phyloP scores from a whole-genome alignment of 331 rosid species.

The Malus hybrid region DNA sequence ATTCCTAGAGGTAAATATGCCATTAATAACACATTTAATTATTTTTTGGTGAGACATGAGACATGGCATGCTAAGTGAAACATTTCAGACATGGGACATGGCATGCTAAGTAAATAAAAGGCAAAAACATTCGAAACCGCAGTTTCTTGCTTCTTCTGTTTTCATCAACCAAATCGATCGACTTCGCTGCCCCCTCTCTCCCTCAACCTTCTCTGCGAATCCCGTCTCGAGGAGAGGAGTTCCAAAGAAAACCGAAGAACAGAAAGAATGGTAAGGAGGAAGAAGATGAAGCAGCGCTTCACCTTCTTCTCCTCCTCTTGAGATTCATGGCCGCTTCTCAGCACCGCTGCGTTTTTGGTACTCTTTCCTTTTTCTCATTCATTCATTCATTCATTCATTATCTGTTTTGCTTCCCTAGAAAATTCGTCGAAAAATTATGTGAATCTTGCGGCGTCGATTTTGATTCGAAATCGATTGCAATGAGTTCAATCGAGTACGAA shows the following conservation, averaged over 20 bases:
- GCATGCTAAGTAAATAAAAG: too few species aligned
- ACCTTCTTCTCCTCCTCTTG: constrained; percentile 57
- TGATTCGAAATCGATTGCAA: neutral
- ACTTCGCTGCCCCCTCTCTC: neutral
- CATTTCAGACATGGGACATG: too few species aligned
- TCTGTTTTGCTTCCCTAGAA: constrained; percentile 10
- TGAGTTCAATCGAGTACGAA: neutral
- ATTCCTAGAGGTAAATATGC: too few species aligned
- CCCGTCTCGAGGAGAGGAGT: neutral
- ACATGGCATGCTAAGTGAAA: too few species aligned
- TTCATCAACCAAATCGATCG: neutral
- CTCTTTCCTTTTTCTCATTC: neutral
- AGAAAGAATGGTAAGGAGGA: constrained; percentile 42
- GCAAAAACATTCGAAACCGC: neutral
- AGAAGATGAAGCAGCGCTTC: constrained; percentile 98
- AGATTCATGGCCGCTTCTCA: constrained; percentile 91
- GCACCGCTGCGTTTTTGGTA: constrained; percentile 98
- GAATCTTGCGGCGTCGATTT: neutral
- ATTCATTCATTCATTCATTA: neutral
- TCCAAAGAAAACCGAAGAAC: neutral
- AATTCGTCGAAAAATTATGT: neutral
- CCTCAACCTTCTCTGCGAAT: neutral
- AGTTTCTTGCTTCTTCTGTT: neutral
- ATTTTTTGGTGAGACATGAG: too few species aligned
- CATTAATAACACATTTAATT: too few species aligned